phyloP scores from a whole-genome alignment of 768 basidiomycete genomes.

The Termitomyces sp. region DNA sequence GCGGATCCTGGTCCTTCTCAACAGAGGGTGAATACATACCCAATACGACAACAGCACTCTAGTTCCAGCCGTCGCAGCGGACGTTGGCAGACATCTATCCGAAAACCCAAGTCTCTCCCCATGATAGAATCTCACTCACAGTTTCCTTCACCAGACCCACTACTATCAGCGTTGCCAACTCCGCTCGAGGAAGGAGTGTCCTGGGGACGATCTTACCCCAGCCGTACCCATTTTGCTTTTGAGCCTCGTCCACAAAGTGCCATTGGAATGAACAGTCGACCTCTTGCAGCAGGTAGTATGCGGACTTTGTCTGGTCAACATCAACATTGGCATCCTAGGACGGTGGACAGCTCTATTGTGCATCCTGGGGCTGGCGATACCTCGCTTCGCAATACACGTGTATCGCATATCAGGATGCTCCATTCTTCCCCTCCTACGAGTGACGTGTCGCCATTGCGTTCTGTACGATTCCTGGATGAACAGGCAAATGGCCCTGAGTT shows the following conservation, averaged over 20 bases:
- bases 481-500: too few species aligned
- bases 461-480: conserved; percentile 35
- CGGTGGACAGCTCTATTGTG: conserved; percentile 6
- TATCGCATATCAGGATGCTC: conserved; percentile 26
- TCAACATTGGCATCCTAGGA: conserved; percentile 8
- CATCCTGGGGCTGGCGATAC: conserved; percentile 22
- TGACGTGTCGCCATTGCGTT: conserved; percentile 40
- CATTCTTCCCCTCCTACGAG: conserved; percentile 26
- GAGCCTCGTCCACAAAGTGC: not conserved
- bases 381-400: conserved; percentile 23
- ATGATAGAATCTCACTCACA: not conserved
- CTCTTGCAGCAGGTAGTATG: not conserved
- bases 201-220: conserved; percentile 5
- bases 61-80: conserved; percentile 8
- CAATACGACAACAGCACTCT: conserved; percentile 2
- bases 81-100: conserved; percentile 10
- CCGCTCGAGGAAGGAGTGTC: conserved; percentile 5
- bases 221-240: not conserved
- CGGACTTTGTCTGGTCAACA: not conserved
- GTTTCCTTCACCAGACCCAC: not conserved
- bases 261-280: not conserved
- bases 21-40: conserved; percentile 10
- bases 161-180: not conserved
- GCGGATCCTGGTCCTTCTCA: not conserved
- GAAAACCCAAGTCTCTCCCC: conserved; percentile 6